Evolutionary conservation across 2,329 filamentous ascomycete genomes (phyloP).

Genomic region (Nigrograna mackinnonii): DNA sequence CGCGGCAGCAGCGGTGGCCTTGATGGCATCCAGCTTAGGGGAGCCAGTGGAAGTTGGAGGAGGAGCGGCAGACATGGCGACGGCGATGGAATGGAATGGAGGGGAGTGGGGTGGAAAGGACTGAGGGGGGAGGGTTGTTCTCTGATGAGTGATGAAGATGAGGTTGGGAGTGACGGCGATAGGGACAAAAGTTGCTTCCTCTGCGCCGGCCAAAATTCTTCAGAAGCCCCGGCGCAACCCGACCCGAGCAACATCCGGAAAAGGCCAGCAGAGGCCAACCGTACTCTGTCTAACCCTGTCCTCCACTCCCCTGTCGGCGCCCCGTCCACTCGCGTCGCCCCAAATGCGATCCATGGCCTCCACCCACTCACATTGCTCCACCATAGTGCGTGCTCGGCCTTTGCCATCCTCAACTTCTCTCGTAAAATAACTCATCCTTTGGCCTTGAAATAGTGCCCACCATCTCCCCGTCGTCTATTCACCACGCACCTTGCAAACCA

Average conservation of each 20-base stretch:
- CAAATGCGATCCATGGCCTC: not conserved
- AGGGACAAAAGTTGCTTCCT: slow-evolving; percentile 2
- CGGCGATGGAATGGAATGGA: slow-evolving; percentile 13
- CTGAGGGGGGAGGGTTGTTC: slow-evolving; percentile 27
- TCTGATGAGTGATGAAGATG: not conserved
- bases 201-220: not conserved
- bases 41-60: slow-evolving; percentile 55
- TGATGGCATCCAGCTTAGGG: slow-evolving; percentile 56
- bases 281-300: too few species aligned
- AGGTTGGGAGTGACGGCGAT: slow-evolving; percentile 1
- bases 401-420: too few species aligned
- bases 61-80: slow-evolving; percentile 36
- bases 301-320: too few species aligned
- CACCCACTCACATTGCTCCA: not conserved
- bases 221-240: too few species aligned
- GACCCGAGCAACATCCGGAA: too few species aligned
- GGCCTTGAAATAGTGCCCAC: too few species aligned
- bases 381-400: not conserved
- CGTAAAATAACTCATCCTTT: too few species aligned
- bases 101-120: slow-evolving; percentile 6
- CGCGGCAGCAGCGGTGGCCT: slow-evolving; percentile 50
- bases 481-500: too few species aligned
- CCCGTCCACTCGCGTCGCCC: too few species aligned
- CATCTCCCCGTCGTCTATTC: too few species aligned
- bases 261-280: too few species aligned